Evolutionary conservation across 345 rosid species (phyloP).

Genomic region (Moringa oleifera): DNA sequence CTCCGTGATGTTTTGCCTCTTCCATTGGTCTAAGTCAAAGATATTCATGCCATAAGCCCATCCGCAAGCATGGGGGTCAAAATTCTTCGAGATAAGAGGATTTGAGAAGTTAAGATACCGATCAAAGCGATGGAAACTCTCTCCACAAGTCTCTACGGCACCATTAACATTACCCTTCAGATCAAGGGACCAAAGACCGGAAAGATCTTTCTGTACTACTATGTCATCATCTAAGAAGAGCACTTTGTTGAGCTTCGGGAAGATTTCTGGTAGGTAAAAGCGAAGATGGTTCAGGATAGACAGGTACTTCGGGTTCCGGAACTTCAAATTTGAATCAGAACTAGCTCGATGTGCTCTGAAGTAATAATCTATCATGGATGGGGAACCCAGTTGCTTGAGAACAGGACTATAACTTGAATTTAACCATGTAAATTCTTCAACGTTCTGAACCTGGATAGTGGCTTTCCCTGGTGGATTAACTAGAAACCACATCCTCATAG

Average conservation of each 20-base stretch:
- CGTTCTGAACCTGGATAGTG: slow-evolving; percentile 80
- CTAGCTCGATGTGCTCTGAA: slow-evolving; percentile 66
- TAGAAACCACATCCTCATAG: slow-evolving; percentile 99
- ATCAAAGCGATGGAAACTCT: slow-evolving; percentile 94
- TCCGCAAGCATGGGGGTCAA: slow-evolving; percentile 93
- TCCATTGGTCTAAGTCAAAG: slow-evolving; percentile 89
- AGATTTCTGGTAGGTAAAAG: slow-evolving; percentile 93
- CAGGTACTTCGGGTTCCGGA: slow-evolving; percentile 90
- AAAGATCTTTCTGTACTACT: slow-evolving; percentile 89
- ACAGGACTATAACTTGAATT: slow-evolving; percentile 97
- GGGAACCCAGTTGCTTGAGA: slow-evolving; percentile 85
- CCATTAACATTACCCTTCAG: slow-evolving; percentile 95
- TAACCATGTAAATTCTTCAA: slow-evolving; percentile 92
- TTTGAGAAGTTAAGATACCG: slow-evolving; percentile 96
- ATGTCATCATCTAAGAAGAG: slow-evolving; percentile 92
- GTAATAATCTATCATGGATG: slow-evolving; percentile 86
- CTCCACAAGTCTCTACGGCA: slow-evolving; percentile 99
- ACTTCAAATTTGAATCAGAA: slow-evolving; percentile 85
- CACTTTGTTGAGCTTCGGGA: slow-evolving; percentile 86
- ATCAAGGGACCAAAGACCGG: slow-evolving; percentile 78
- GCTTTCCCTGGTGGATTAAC: slow-evolving; percentile 77
- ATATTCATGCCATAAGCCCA: slow-evolving; percentile 99
- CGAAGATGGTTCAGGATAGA: slow-evolving; percentile 97
- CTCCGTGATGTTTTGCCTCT: slow-evolving; percentile 76
- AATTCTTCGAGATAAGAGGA: slow-evolving; percentile 83